Evolutionary conservation across 805 yeast species (phyloP).

Genomic region (Hanseniaspora vineae): DNA sequence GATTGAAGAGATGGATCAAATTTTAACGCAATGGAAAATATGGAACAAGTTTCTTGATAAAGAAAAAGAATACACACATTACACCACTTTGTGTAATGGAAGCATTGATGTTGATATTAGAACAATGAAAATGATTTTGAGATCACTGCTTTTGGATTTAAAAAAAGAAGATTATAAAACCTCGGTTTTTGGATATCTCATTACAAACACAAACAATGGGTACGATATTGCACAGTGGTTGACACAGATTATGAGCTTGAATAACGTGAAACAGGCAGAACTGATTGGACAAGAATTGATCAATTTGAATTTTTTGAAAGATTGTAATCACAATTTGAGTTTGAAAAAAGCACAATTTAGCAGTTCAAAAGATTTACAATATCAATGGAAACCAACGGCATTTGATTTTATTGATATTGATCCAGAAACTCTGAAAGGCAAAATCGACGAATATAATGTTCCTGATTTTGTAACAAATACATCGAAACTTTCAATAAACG

Average conservation of each 20-base stretch:
- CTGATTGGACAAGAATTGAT: slow-evolving; percentile 61
- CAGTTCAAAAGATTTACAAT: slow-evolving; percentile 58
- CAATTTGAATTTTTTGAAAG: slow-evolving; percentile 43
- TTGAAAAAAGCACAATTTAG: slow-evolving; percentile 40
- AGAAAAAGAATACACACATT: slow-evolving; percentile 19
- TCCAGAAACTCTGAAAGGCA: not conserved
- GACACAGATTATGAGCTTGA: slow-evolving; percentile 16
- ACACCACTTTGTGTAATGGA: slow-evolving; percentile 15
- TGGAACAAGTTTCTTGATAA: slow-evolving; percentile 23
- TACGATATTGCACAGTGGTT: slow-evolving; percentile 21
- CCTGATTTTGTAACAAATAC: not conserved
- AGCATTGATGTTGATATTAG: slow-evolving; percentile 22
- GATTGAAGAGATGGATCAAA: slow-evolving; percentile 15
- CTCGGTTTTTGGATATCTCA: slow-evolving; percentile 35
- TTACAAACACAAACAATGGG: slow-evolving; percentile 23
- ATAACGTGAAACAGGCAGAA: slow-evolving; percentile 48
- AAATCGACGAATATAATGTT: not conserved
- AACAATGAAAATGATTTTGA: slow-evolving; percentile 28
- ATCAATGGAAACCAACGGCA: slow-evolving; percentile 71
- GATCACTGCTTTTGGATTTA: slow-evolving; percentile 32
- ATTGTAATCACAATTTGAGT: slow-evolving; percentile 40
- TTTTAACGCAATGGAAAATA: slow-evolving; percentile 13
- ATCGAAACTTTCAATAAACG: not conserved
- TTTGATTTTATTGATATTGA: slow-evolving; percentile 29
- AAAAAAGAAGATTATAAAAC: slow-evolving; percentile 45